Evolutionary conservation across 495 filamentous ascomycete genomes (phyloP).

Genomic region (Neurospora sp.): DNA sequence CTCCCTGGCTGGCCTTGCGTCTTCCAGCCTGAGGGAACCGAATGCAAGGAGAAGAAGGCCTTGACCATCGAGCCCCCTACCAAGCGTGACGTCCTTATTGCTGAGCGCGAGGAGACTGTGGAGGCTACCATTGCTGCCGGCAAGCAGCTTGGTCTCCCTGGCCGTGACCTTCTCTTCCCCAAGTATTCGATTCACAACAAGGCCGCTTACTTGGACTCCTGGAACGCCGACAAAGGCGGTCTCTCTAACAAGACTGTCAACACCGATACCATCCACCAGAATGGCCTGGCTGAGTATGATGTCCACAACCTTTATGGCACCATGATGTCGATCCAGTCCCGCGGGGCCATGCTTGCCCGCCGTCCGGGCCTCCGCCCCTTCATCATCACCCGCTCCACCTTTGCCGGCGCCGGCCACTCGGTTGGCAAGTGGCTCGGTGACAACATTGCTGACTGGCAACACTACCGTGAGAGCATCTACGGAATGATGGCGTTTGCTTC

Average conservation of each 20-base stretch:
- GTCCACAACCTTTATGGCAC: conserved; percentile 79
- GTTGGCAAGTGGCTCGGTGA: conserved; percentile 89
- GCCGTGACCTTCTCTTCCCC: conserved; percentile 57
- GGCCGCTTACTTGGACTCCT: conserved; percentile 33
- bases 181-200: conserved; percentile 68
- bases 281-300: conserved; percentile 63
- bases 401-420: conserved; percentile 64
- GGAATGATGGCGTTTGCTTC: conserved; percentile 64
- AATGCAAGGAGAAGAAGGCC: conserved; percentile 10
- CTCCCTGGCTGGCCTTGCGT: conserved; percentile 62
- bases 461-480: conserved; percentile 60
- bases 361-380: conserved; percentile 59
- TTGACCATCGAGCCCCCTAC: neutral
- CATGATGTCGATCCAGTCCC: conserved; percentile 68
- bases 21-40: conserved; percentile 51
- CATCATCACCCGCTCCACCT: conserved; percentile 77
- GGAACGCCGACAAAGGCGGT: conserved; percentile 43
- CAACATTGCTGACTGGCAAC: conserved; percentile 62
- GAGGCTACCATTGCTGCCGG: conserved; percentile 10
- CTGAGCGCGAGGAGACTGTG: neutral
- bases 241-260: conserved; percentile 65
- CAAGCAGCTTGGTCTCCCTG: conserved; percentile 45
- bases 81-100: neutral
- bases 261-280: conserved; percentile 64
- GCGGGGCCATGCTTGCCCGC: conserved; percentile 57